These are phyloP conservation scores for Cryptococcus floricola DNA, from an alignment of 1,284 basidiomycete genomes.

Conservation along the genomic window DNA sequence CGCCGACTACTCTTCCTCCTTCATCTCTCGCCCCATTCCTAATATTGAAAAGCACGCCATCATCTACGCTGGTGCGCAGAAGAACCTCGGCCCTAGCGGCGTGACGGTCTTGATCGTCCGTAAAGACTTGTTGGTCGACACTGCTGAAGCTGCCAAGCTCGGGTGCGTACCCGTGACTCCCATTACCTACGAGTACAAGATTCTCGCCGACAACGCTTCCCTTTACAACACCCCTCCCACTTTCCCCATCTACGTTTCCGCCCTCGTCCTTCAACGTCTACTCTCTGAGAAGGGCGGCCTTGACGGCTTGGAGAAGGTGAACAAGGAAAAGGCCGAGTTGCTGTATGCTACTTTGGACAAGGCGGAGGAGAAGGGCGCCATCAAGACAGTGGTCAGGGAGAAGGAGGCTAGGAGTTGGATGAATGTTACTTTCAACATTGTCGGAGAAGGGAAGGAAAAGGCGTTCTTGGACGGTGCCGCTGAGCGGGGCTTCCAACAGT, in stretches of 20 bases:
- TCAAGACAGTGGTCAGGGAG: slow-evolving; percentile 64
- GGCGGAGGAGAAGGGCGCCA: slow-evolving; percentile 66
- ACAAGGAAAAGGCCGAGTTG: slow-evolving; percentile 67
- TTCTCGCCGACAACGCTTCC: slow-evolving; percentile 70
- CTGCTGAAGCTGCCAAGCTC: slow-evolving; percentile 70
- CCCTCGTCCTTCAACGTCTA: slow-evolving; percentile 76
- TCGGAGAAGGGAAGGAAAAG: slow-evolving; percentile 64
- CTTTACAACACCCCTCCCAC: slow-evolving; percentile 95
- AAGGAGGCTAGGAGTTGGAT: slow-evolving; percentile 76
- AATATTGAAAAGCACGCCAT: slow-evolving; percentile 82
- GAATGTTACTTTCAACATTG: slow-evolving; percentile 82
- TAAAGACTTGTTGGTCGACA: slow-evolving; percentile 84
- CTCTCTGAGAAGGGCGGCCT: slow-evolving; percentile 65
- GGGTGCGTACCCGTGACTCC: slow-evolving; percentile 60
- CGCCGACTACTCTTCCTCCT: slow-evolving; percentile 93
- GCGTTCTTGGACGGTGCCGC: slow-evolving; percentile 76
- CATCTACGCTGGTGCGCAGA: slow-evolving; percentile 98
- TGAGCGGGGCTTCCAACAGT: slow-evolving; percentile 68
- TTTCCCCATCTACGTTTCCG: slow-evolving; percentile 86
- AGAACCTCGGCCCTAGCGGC: slow-evolving; percentile 95
- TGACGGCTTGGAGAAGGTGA: slow-evolving; percentile 62
- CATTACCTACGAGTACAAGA: slow-evolving; percentile 77
- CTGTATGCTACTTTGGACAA: slow-evolving; percentile 68
- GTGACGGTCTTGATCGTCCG: slow-evolving; percentile 89
- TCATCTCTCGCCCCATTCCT: slow-evolving; percentile 93